Evolutionary conservation across 495 filamentous ascomycete species (phyloP).

Genomic region (Neurospora hispaniola): DNA sequence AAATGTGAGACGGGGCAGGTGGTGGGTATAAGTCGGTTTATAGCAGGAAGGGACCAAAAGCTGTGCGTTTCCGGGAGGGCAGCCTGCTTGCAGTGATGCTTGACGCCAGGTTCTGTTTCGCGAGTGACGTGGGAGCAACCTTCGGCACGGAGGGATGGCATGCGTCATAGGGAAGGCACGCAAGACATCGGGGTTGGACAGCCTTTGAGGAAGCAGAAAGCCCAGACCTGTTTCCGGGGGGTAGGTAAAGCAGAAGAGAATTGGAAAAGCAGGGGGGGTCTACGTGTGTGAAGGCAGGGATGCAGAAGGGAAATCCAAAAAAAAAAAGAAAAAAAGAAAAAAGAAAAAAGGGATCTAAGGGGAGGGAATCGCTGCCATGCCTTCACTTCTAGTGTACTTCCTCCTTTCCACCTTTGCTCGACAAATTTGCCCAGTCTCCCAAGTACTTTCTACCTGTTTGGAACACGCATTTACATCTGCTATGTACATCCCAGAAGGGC

Average conservation of each 20-base stretch:
- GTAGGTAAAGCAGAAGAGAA: background rate
- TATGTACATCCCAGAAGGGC: background rate
- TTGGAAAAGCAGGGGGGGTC: background rate
- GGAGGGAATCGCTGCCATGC: background rate
- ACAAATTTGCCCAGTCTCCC: background rate
- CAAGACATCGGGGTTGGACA: background rate
- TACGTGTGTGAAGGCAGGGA: background rate
- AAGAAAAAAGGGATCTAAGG: background rate
- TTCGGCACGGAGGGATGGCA: constrained; percentile 1
- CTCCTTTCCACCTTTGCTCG: background rate
- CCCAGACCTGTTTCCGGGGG: background rate
- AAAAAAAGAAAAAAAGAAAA: background rate
- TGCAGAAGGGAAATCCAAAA: background rate
- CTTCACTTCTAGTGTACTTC: background rate
- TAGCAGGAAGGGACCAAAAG: constrained; percentile 1
- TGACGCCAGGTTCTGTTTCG: background rate
- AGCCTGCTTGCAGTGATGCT: background rate
- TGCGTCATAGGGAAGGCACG: constrained; percentile 16
- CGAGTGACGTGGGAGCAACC: constrained; percentile 2
- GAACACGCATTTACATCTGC: background rate
- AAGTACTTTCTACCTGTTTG: background rate
- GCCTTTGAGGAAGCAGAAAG: background rate
- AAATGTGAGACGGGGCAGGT: background rate
- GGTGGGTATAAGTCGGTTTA: constrained; percentile 5
- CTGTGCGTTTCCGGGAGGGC: background rate